These are phyloP conservation scores for Glonium stellatum DNA, from an alignment of 495 filamentous ascomycete species.

Conservation along the genomic window DNA sequence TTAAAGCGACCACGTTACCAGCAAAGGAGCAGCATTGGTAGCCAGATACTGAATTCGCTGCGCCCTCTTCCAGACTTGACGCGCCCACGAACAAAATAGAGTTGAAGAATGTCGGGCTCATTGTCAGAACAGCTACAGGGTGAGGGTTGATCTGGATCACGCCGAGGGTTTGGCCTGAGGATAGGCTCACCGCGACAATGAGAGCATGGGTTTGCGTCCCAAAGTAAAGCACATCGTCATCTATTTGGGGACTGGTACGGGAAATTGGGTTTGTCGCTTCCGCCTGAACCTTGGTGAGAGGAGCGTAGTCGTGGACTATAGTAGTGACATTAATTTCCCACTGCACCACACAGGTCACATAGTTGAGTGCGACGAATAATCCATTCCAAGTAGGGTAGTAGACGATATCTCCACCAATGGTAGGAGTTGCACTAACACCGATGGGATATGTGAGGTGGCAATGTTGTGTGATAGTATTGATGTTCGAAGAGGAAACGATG, in stretches of 20 bases:
- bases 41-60: conserved; percentile 8
- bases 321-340: conserved; percentile 34
- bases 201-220: conserved; percentile 36
- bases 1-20: conserved; percentile 32
- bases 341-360: conserved; percentile 29
- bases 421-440: conserved; percentile 35
- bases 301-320: conserved; percentile 26
- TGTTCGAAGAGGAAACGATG: conserved; percentile 1
- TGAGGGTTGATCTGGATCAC: conserved; percentile 31
- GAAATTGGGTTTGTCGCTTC: conserved; percentile 14
- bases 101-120: conserved; percentile 31
- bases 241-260: conserved; percentile 27
- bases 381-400: conserved; percentile 40
- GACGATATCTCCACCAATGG: conserved; percentile 23
- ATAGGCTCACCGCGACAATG: conserved; percentile 32
- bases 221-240: conserved; percentile 33
- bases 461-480: conserved; percentile 1
- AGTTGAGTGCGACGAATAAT: conserved; percentile 36
- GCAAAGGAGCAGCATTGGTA: conserved; percentile 39
- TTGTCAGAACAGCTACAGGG: conserved; percentile 32
- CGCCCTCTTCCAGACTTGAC: conserved; percentile 33
- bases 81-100: conserved; percentile 32
- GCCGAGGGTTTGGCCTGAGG: conserved; percentile 27
- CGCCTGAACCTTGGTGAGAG: conserved; percentile 11
- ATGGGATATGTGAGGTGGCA: conserved; percentile 7